Conservation (phyloP, 495 filamentous ascomycete genomes). For the Cryomyces antarcticus region DNA sequence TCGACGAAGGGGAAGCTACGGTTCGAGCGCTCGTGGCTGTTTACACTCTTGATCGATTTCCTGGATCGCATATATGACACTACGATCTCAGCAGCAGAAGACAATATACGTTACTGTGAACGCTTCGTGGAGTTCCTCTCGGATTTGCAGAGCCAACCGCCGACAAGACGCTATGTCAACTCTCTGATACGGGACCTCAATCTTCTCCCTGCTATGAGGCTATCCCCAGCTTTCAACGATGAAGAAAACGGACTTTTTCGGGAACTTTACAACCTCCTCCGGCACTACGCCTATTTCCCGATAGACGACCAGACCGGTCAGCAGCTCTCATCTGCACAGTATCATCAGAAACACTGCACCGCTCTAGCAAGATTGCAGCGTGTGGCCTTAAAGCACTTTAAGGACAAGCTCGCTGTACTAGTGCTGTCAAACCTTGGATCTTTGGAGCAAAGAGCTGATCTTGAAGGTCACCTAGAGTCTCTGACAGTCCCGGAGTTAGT, state of each 20-base stretch:
- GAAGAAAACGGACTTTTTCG: slow-evolving; percentile 59
- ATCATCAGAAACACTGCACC: slow-evolving; percentile 61
- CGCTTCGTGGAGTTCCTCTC: slow-evolving; percentile 78
- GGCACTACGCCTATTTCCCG: slow-evolving; percentile 72
- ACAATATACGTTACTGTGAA: slow-evolving; percentile 71
- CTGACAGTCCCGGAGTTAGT: slow-evolving; percentile 55
- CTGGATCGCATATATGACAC: slow-evolving; percentile 46
- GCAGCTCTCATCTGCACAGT: slow-evolving; percentile 47
- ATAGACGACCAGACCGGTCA: slow-evolving; percentile 80
- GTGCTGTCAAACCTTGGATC: slow-evolving; percentile 84
- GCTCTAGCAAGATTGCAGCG: slow-evolving; percentile 64
- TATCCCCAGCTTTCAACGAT: slow-evolving; percentile 59
- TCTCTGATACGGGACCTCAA: slow-evolving; percentile 80
- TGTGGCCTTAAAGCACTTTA: slow-evolving; percentile 62
- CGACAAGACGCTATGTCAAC: slow-evolving; percentile 86
- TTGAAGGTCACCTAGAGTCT: slow-evolving; percentile 53
- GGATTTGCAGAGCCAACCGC: slow-evolving; percentile 82
- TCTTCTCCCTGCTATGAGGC: slow-evolving; percentile 55
- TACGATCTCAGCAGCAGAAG: slow-evolving; percentile 19
- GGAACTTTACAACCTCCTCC: slow-evolving; percentile 58
- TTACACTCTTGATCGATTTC: slow-evolving; percentile 69
- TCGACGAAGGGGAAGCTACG: slow-evolving; percentile 52
- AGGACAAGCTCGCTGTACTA: slow-evolving; percentile 73
- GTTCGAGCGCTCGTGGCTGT: slow-evolving; percentile 91
- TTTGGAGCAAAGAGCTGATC: slow-evolving; percentile 57